phyloP scores from a whole-genome alignment of 2,329 filamentous ascomycete species.

The Nigrograna mackinnonii region DNA sequence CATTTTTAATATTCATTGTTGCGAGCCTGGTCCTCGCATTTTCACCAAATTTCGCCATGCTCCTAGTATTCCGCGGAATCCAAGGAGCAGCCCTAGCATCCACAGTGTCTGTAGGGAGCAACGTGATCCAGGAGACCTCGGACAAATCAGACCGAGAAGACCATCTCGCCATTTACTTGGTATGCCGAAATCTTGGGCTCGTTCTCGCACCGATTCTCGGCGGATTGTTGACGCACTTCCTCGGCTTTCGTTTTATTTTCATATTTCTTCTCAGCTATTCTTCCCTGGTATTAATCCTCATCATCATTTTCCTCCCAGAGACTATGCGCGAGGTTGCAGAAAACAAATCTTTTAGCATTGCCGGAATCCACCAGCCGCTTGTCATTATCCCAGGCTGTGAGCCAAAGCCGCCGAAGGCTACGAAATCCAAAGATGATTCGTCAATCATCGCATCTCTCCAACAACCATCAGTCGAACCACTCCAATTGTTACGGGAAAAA shows the following conservation, averaged over 20 bases:
- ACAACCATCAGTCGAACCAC: no score
- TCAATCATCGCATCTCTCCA: no score
- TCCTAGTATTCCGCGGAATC: slow-evolving; percentile 51
- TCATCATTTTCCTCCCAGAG: slow-evolving; percentile 46
- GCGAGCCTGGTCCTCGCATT: slow-evolving; percentile 53
- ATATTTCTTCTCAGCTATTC: slow-evolving; percentile 58
- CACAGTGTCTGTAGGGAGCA: slow-evolving; percentile 51
- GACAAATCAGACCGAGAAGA: slow-evolving; percentile 42
- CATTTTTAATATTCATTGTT: slow-evolving; percentile 52
- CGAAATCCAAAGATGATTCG: slow-evolving; percentile 39
- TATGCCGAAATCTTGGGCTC: slow-evolving; percentile 42
- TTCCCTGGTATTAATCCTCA: slow-evolving; percentile 34
- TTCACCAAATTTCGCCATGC: slow-evolving; percentile 45
- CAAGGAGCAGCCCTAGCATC: slow-evolving; percentile 55
- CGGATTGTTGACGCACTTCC: slow-evolving; percentile 26
- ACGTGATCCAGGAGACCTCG: slow-evolving; percentile 47
- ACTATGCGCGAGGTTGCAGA: slow-evolving; percentile 32
- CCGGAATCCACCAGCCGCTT: slow-evolving; percentile 46
- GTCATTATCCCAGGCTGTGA: slow-evolving; percentile 12
- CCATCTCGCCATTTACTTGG: slow-evolving; percentile 47
- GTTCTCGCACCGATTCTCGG: slow-evolving; percentile 26
- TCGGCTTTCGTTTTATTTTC: slow-evolving; percentile 49
- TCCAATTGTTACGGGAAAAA: slow-evolving; percentile 49
- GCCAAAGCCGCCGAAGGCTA: slow-evolving; percentile 13
- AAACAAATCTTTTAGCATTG: slow-evolving; percentile 35